Evolutionary conservation across 2,329 filamentous ascomycete genomes (phyloP), one percentile per base, ranked within the genome.

Genomic region (Fusarium sacchari): DNA sequence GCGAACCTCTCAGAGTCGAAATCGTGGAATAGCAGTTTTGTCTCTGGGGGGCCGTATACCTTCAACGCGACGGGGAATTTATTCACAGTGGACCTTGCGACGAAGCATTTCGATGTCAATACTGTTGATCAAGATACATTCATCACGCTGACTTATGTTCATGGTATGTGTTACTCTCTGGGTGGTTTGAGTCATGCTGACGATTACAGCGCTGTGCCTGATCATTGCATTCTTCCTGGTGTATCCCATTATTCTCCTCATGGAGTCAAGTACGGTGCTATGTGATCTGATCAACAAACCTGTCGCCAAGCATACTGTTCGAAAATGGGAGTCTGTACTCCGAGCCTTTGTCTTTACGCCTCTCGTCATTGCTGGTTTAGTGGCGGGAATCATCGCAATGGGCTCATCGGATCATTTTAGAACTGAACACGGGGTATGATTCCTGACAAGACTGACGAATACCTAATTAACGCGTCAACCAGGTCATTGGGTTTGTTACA

Each of bases 261-360:
- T 67, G 64, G 64, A 67, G 17, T 67, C 64, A 1, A 46, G 39
- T 0, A 61, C 53, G 3, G 64, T 67, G 12, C 22, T 67, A 5
- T 67, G 64, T 37, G 64, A 67, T 42, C 64, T 67, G 20, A 67
- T 67, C 63, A 67, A 67, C 18, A 64, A 64, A 8, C 64, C 64
- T 0, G 17, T 67, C 6, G 63, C 64, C 4, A 67, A 67, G 11
- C 55, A 61, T 11, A 67, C 34, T 2, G 64, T 67, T 9, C 44
- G 42, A 1, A 67, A 67, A 52, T 67, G 64, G 64, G 64, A 67
- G 20, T 67, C 64, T 30, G 53, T n/a, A 30, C 8, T 67, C 1
- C 44, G 64, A 18, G 53, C 55, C 0, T 32, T 22, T 22, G 34
- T 67, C 1, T 61, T 67, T 13, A 61, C 63, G 1, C 64, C 63